Evolutionary conservation across 257 asterid genomes (phyloP).

Genomic region (Primulina eburnea): DNA sequence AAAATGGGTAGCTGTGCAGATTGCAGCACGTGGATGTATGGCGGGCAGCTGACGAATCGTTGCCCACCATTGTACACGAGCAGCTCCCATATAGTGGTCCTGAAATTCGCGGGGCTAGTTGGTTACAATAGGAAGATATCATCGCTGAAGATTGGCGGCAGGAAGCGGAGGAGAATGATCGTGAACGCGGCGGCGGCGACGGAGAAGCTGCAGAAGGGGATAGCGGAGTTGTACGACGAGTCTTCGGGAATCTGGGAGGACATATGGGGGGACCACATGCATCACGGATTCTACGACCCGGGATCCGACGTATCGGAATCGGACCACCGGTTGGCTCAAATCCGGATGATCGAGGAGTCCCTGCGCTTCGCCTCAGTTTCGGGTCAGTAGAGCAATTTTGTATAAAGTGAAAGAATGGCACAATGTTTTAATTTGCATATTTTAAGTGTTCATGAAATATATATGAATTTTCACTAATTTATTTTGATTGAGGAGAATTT

Average conservation of each 20-base stretch:
- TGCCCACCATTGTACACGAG: too few species aligned
- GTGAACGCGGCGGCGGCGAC: conserved; percentile 16
- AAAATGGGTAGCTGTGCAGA: too few species aligned
- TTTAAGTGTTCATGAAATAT: too few species aligned
- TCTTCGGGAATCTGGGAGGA: conserved; percentile 90
- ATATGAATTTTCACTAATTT: too few species aligned
- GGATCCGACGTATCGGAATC: conserved; percentile 48
- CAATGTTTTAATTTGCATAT: too few species aligned
- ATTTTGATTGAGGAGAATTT: too few species aligned
- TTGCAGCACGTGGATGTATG: too few species aligned
- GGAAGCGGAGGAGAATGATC: conserved; percentile 24
- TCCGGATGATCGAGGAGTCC: conserved; percentile 92
- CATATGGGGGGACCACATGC: conserved; percentile 99
- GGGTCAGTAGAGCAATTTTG: conserved; percentile 35
- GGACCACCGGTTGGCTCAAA: conserved; percentile 86
- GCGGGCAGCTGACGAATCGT: too few species aligned
- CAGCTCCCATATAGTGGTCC: too few species aligned
- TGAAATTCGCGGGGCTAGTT: too few species aligned
- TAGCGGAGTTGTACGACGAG: conserved; percentile 93
- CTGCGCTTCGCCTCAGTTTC: conserved; percentile 68
- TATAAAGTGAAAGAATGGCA: too few species aligned
- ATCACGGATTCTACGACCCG: conserved; percentile 83
- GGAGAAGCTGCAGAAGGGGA: conserved; percentile 62
- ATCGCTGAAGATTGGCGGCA: conserved; percentile 1
- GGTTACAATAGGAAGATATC: too few species aligned